These are phyloP conservation scores for Tylopilus sp. DNA, from an alignment of 768 basidiomycete species.

Conservation along the genomic window DNA sequence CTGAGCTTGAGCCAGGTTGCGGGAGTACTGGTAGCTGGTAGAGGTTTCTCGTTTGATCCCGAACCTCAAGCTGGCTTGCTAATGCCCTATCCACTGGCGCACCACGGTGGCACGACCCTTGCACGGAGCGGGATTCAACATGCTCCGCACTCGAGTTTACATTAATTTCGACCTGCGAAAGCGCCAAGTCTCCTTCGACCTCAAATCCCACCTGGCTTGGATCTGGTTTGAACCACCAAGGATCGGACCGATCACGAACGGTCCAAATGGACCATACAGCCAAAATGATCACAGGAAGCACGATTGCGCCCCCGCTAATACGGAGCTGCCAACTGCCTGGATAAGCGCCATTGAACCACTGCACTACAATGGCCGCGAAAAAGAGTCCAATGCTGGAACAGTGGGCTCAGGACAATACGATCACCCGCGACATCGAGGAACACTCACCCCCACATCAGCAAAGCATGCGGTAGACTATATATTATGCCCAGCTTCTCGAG, in stretches of 20 bases:
- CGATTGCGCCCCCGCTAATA: neutral
- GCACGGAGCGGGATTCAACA: neutral
- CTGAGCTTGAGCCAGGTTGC: neutral
- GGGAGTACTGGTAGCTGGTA: too few relatives aligned
- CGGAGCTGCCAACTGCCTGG: neutral
- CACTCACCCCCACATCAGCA: conserved; percentile 60
- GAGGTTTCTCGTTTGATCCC: neutral
- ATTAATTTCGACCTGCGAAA: neutral
- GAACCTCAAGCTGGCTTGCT: neutral
- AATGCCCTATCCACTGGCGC: neutral
- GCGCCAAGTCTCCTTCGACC: too few relatives aligned
- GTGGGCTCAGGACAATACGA: neutral
- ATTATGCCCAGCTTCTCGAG: conserved; percentile 50
- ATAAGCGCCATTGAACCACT: conserved; percentile 19
- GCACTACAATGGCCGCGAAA: conserved; percentile 21
- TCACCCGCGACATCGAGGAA: neutral
- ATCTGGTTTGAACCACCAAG: conserved; percentile 30
- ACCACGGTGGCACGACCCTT: conserved; percentile 3
- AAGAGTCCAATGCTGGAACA: conserved; percentile 27
- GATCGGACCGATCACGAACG: neutral
- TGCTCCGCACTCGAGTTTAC: neutral
- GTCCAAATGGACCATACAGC: neutral
- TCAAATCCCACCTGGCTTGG: neutral
- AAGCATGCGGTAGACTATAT: conserved; percentile 52
- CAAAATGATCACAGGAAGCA: neutral